phyloP scores from a whole-genome alignment of 345 rosid genomes.

The Reutealis trisperma region DNA sequence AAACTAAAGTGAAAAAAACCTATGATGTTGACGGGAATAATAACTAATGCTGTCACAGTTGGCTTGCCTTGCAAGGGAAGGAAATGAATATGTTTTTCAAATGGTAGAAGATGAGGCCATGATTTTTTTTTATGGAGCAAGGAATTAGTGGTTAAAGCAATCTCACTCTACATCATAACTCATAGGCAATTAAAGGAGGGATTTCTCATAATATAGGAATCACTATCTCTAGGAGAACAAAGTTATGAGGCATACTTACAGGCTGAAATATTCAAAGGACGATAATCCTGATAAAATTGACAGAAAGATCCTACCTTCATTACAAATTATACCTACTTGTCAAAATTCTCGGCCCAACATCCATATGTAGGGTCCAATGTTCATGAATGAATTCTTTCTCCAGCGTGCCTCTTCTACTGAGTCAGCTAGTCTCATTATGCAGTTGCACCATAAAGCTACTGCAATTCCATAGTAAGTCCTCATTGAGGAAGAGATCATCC shows the following conservation, averaged over 20 bases:
- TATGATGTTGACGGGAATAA: too few relatives aligned
- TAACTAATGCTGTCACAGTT: too few relatives aligned
- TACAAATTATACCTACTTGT: not conserved
- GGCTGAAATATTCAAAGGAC: not conserved
- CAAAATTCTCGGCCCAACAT: not conserved
- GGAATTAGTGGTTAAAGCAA: too few relatives aligned
- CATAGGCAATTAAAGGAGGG: not conserved
- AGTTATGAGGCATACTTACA: not conserved
- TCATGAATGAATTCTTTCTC: not conserved
- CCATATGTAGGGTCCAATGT: not conserved
- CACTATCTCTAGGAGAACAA: not conserved
- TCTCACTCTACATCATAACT: not conserved
- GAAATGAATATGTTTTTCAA: too few relatives aligned
- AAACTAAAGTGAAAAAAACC: too few relatives aligned
- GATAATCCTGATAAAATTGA: not conserved
- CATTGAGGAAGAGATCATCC: not conserved
- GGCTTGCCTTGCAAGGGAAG: too few relatives aligned
- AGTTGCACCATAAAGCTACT: not conserved
- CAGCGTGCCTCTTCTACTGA: not conserved
- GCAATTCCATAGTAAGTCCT: not conserved
- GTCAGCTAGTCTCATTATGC: not conserved
- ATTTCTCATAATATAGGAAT: not conserved
- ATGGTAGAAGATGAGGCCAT: too few relatives aligned
- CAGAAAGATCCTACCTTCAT: not conserved
- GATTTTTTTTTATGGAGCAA: too few relatives aligned